These are phyloP conservation scores for Theobroma cacao DNA, from an alignment of 345 rosid species.

Conservation along the genomic window DNA sequence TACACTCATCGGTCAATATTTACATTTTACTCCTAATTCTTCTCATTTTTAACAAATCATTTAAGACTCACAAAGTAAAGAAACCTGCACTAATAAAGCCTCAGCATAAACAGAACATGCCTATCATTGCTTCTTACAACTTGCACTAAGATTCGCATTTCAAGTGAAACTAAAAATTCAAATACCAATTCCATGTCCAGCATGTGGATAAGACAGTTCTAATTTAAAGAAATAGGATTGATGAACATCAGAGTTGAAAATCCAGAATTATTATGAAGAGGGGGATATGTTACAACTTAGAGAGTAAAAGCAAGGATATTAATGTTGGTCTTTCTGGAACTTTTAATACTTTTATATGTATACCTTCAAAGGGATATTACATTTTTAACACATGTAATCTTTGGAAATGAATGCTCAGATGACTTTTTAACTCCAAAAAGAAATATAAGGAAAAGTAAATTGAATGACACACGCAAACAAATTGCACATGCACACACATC, in stretches of 20 bases:
- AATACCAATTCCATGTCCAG: not conserved
- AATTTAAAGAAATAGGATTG: not conserved
- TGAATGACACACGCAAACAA: not conserved
- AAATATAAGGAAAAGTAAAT: not conserved
- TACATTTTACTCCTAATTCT: not conserved
- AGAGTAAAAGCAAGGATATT: not conserved
- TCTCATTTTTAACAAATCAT: not conserved
- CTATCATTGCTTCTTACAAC: no score
- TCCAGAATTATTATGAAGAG: not conserved
- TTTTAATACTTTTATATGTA: not conserved
- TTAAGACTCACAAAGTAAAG: not conserved
- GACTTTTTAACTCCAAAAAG: not conserved
- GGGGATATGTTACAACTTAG: not conserved
- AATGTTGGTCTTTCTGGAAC: not conserved
- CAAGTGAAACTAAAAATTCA: not conserved
- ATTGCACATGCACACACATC: not conserved
- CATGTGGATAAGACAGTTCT: not conserved
- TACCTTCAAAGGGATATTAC: not conserved
- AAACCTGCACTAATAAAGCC: not conserved
- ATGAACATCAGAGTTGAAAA: not conserved
- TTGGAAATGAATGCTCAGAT: not conserved
- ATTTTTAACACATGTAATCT: not conserved
- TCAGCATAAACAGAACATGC: no score
- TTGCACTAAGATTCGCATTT: not conserved
- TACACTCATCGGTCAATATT: not conserved